Base-by-base conservation (phyloP, 495 filamentous ascomycete genomes). In the Sabuloglossum arenarium region DNA sequence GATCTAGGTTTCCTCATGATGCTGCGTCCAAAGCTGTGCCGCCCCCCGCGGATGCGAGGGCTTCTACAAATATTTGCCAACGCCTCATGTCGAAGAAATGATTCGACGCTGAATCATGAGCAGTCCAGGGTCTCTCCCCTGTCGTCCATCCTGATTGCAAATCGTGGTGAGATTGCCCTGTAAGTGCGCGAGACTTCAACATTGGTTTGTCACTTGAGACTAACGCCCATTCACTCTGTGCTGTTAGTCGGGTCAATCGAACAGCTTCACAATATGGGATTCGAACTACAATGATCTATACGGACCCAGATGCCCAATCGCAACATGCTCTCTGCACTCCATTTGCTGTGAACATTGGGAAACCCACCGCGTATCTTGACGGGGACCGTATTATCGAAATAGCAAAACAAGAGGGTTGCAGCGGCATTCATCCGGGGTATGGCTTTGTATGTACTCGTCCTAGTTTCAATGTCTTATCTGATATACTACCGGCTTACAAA, bases 111-210 rank as follows among this genome's bases (percentile, higher is more conserved):
- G 6, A 51, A 8, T 8, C 14, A 30, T 30, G 47, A 29, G 47
- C 28, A 1, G 47, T 30, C 16, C 25, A n/a, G 10, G 11, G 16
- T 12, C 1, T 21, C 53, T 14, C 78, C 87, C 11, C 73, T 97
- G 56, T 81, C 82, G 49, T 94, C 88, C 16, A 82, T 97, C 51
- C 73, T 97, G 0, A 97, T 99, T 64, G 91, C 91, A 16, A 99
- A 99, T 65, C 80, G 91, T 60, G 91, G 91, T 59, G 91, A 99
- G 66, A 99, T 99, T 63, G 93, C 91, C 54, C 72, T 97, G 74
- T 84, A 65, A 53, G 75, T 67, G 30, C 19, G 54, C 10, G 23
- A 23, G 11, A 24, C 0, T 34, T 0, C n/a, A n/a, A 21, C 23
- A 37, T 14, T 12, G 10, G 0, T 12, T 30, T 47, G n/a, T 43